Base-by-base conservation (phyloP, 164 flowering plant genomes). In the Magnolia officinalis region DNA sequence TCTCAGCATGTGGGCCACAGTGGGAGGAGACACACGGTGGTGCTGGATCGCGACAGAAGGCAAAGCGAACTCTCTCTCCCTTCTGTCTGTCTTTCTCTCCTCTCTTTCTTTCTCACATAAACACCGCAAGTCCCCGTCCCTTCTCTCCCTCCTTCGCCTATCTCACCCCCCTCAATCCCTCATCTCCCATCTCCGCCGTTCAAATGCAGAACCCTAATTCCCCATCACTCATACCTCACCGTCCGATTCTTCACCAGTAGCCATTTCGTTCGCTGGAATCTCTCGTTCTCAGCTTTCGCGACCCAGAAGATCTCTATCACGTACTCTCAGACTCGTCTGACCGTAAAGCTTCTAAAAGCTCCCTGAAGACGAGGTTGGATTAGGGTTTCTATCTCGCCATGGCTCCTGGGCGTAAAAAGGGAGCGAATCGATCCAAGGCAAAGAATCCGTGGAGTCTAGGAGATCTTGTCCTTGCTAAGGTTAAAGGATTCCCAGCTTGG, bases 401-500 rank as follows among this genome's bases (percentile, higher is more conserved):
- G 98, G 89, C 97, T 84, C 91, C 90, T 71, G 90, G 88, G 85
- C 92, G 97, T 63, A 87, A 78, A 84, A 88, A 74, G 64, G 97
- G 94, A 82, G 94, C 88, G 29, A 88, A 81, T 67, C 82, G 86
- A 75, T 84, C 81, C 8, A 88, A 85, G 77, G 76, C 78, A 13
- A 86, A 84, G 81, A 76, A 78, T 63, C 83, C 87, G 81, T 84
- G 92, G 85, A 83, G 89, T 69, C 73, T 96, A 72, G 99, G 99
- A 52, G 99, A 96, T 94, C 96, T 96, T n/a, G 99, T 96, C 19
- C 96, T 96, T 7, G 99, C 98, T 75, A 96, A 96, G 82, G 99
- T 94, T 79, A 94, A 96, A 85, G 99, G 99, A 20, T 90, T 87
- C 72, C 99, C 97, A 26, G 80, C 90, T 37, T 94, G 99, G 98